Base-by-base conservation (phyloP, 495 filamentous ascomycete species). In the Aspergillus bridgeri region DNA sequence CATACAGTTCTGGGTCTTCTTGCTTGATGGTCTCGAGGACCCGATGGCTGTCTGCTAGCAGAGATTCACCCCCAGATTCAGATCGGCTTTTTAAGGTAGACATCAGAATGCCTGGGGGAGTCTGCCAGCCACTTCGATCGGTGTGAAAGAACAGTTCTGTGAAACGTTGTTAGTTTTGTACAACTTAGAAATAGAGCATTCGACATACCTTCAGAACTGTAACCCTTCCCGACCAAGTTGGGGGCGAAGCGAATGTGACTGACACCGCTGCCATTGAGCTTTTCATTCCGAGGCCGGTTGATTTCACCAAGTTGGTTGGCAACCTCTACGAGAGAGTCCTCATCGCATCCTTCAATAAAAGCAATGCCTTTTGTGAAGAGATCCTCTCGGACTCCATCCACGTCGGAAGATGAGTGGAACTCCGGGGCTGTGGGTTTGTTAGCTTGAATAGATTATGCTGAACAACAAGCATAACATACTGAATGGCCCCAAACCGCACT, bases 271-370 rank as follows among this genome's bases (percentile, higher is more conserved):
- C 33, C 33, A 1, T 38, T 9, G 33, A 38, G 33, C 33, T 38
- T 38, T 13, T 38, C 33, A 38, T 38, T 38, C 33, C 33, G 33
- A 2, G 33, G 33, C 9, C 33, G 7, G 9, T 38, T 38, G 33
- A 38, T 38, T 3, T 38, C 33, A 1, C 33, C 33, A 3, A 38
- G 9, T 15, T 38, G 33, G 33, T 38, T 47, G 24, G 58, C 58
- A n/a, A 60, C 48, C 5, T 56, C 5, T 15, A 15, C 47, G 6
- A 60, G 21, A 4, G 53, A 44, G 1, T 51, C 48, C 18, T 60
- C 58, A 19, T 60, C 48, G 43, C 53, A 56, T 38, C 42, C 24
- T 22, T 60, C 25, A 3, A 60, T 17, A 20, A 60, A 60, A 13
- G 52, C 58, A 2, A 60, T 56, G 25, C 58, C 58, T 15, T 56